Evolutionary conservation across 805 yeast species (phyloP).

Genomic region (Cyberlindnera mycetangii): DNA sequence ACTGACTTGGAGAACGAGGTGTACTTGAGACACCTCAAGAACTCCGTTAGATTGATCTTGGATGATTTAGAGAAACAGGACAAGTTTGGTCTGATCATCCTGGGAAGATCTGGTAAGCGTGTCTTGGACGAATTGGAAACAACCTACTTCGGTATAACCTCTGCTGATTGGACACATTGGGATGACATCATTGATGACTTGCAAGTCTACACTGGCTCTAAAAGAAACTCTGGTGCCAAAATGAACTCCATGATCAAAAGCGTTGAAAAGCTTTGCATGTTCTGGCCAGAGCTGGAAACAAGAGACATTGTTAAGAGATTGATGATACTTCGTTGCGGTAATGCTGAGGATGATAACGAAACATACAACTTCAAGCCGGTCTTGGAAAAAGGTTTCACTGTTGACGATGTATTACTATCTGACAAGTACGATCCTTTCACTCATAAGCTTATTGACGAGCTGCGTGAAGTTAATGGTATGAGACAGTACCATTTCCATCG

Average conservation of each 20-base stretch:
- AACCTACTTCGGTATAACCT: conserved; percentile 43
- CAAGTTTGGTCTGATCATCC: conserved; percentile 44
- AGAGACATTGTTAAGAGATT: conserved; percentile 14
- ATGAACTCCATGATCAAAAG: conserved; percentile 5
- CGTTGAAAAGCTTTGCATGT: conserved; percentile 7
- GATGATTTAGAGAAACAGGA: conserved; percentile 35
- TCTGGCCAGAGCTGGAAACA: conserved; percentile 12
- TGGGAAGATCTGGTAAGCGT: conserved; percentile 45
- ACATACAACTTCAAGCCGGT: conserved; percentile 8
- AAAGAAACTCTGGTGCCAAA: conserved; percentile 3
- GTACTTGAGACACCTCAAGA: conserved; percentile 28
- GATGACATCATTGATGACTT: conserved; percentile 38
- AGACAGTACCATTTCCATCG: conserved; percentile 15
- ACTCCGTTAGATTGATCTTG: conserved; percentile 29
- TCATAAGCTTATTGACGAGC: conserved; percentile 1
- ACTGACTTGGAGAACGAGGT: conserved; percentile 28
- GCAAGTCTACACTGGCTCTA: conserved; percentile 24
- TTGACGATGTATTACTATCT: conserved; percentile 13
- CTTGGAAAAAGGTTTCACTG: conserved; percentile 10
- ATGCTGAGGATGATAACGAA: background rate
- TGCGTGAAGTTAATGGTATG: conserved; percentile 6
- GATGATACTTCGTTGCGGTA: conserved; percentile 9
- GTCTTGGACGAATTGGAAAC: conserved; percentile 35
- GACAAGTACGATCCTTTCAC: conserved; percentile 11
- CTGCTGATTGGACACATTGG: conserved; percentile 49